Evolutionary conservation across 2,329 filamentous ascomycete species (phyloP), one percentile per base, ranked within the genome.

Genomic region (Trichoderma cornu-damae): DNA sequence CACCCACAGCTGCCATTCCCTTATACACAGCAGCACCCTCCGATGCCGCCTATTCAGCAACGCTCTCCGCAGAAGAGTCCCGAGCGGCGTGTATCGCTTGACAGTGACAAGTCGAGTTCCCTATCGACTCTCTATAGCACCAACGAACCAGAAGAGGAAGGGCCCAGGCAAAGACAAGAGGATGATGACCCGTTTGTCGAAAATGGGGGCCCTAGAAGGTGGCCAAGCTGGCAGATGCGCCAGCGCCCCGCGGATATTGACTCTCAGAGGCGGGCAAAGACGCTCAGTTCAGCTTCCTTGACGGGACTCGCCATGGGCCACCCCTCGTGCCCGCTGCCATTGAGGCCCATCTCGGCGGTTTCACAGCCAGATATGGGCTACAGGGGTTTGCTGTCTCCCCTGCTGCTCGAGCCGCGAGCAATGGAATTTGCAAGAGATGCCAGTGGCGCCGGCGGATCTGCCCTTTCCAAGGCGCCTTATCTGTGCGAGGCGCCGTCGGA

Each of bases 41-140:
- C 52, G n/a, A 49, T 55, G 40, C 50, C 12, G n/a, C 38, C 42
- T 38, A 7, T 32, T 9, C 54, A 60, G 34, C 49, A 57, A 24
- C 37, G 42, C 8, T 61, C 62, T 6, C 58, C 59, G 8, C 56
- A 55, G 20, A 52, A 61, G 20, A 57, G 38, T 1, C 62, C 62
- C 0, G 58, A 63, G 14, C 60, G 67, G 56, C 67, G 65, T n/a
- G 57, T 51, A 4, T 78, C 76, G 0, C 57, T 66, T 3, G 70
- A 73, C 3, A 81, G 77, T 60, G 72, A 78, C 7, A 69, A 73
- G 12, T 82, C 79, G 0, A 82, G 79, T 37, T 76, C 79, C 2
- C 69, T 84, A 4, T 84, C 81, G 3, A 84, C 81, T 0, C 66
- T 84, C 4, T 82, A 82, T 61, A 83, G 80, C 58, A 78, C 77